Evolutionary conservation across 352 stramenopile species (phyloP).

Genomic region (Phytopythium sindhum): DNA sequence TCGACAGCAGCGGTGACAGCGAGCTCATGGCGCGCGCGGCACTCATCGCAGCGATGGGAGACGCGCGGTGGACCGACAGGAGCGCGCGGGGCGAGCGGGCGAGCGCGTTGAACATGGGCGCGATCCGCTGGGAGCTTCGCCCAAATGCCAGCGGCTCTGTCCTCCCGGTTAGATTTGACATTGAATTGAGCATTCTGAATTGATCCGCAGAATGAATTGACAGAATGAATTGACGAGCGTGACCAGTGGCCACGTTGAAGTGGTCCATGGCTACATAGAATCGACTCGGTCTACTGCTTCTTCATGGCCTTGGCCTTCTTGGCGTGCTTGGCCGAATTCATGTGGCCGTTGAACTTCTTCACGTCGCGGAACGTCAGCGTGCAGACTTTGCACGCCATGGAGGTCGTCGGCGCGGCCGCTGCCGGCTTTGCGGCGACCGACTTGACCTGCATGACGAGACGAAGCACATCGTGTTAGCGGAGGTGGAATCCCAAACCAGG

Average conservation of each 20-base stretch:
- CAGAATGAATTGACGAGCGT: no score
- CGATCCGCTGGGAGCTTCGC: neutral
- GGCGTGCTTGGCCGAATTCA: slow-evolving; percentile 85
- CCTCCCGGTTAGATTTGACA: no score
- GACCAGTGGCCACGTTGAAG: no score
- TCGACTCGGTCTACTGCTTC: slow-evolving; percentile 28
- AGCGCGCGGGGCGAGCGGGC: neutral
- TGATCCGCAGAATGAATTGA: no score
- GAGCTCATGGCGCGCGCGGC: slow-evolving; percentile 13
- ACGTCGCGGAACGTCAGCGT: slow-evolving; percentile 48
- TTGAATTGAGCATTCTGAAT: no score
- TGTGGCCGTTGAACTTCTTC: slow-evolving; percentile 85
- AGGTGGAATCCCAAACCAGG: neutral
- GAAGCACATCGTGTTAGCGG: neutral
- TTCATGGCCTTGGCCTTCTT: slow-evolving; percentile 65
- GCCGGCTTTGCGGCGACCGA: slow-evolving; percentile 5
- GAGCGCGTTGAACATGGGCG: neutral
- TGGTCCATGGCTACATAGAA: no score
- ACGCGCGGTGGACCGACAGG: slow-evolving; percentile 7
- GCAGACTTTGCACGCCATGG: slow-evolving; percentile 57
- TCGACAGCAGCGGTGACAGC: slow-evolving; percentile 49
- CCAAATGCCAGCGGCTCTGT: no score
- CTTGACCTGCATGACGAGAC: slow-evolving; percentile 4
- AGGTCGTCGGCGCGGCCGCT: neutral
- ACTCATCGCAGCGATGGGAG: slow-evolving; percentile 12